Evolutionary conservation across 1,284 basidiomycete genomes (phyloP).

Genomic region (Trametes pubescens): DNA sequence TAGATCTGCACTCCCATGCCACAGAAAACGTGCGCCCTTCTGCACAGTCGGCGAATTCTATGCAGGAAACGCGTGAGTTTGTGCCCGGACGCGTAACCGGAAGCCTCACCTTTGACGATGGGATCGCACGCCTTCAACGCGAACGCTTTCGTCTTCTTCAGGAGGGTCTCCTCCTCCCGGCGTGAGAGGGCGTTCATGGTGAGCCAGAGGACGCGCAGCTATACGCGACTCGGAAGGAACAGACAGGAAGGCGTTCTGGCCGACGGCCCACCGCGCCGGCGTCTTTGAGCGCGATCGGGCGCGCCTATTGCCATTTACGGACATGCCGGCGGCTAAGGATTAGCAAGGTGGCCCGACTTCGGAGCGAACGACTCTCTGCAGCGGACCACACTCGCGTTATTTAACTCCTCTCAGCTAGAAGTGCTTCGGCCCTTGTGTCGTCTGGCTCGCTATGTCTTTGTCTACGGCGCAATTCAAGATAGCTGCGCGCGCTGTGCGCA

Average conservation of each 20-base stretch:
- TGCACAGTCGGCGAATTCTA: slow-evolving; percentile 88
- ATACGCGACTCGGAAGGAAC: slow-evolving; percentile 10
- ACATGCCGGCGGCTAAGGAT: slow-evolving; percentile 28
- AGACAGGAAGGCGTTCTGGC: slow-evolving; percentile 21
- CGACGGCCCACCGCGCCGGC: slow-evolving; percentile 30
- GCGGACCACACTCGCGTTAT: slow-evolving; percentile 7
- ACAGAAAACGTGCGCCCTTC: slow-evolving; percentile 84
- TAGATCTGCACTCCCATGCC: slow-evolving; percentile 81
- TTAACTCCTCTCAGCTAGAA: too few relatives aligned
- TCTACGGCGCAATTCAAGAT: slow-evolving; percentile 20
- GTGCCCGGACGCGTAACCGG: not conserved
- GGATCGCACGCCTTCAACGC: slow-evolving; percentile 84
- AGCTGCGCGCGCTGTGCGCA: slow-evolving; percentile 30
- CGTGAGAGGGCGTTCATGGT: slow-evolving; percentile 87
- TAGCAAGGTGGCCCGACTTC: slow-evolving; percentile 12
- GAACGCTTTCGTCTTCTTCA: slow-evolving; percentile 82
- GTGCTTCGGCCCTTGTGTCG: not conserved
- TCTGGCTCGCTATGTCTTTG: slow-evolving; percentile 23
- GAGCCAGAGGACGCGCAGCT: slow-evolving; percentile 13
- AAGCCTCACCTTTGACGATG: slow-evolving; percentile 71
- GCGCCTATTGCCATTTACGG: slow-evolving; percentile 11
- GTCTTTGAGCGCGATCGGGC: slow-evolving; percentile 24
- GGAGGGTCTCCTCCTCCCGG: slow-evolving; percentile 86
- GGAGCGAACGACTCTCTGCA: not conserved
- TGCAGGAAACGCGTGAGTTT: not conserved